Conservation (phyloP, 2,329 filamentous ascomycete species). For the Exophiala mesophila region DNA sequence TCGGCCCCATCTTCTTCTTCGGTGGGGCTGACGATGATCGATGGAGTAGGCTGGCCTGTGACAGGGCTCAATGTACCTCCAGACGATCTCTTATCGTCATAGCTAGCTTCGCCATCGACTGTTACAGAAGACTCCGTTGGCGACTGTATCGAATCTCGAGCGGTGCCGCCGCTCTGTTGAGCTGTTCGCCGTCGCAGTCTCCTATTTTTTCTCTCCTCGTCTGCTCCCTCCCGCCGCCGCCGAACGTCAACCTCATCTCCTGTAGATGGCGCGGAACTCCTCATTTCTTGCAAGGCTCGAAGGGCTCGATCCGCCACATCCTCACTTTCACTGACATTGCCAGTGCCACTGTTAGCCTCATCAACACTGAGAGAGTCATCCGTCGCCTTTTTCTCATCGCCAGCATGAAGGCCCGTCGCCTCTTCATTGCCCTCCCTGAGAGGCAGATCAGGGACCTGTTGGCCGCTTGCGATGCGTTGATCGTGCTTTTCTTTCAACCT, state of each 20-base stretch:
- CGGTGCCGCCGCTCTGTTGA: constrained; percentile 32
- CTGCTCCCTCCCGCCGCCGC: constrained; percentile 66
- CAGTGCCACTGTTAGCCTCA: constrained; percentile 27
- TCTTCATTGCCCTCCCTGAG: constrained; percentile 52
- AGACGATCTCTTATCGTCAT: constrained; percentile 18
- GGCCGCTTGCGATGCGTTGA: constrained; percentile 81
- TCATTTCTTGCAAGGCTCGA: constrained; percentile 75
- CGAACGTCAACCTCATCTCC: constrained; percentile 54
- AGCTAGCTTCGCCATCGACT: constrained; percentile 8
- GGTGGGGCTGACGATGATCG: constrained; percentile 27
- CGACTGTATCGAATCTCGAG: constrained; percentile 24
- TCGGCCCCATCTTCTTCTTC: constrained; percentile 20
- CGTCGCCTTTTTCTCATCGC: constrained; percentile 25
- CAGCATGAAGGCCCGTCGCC: constrained; percentile 38
- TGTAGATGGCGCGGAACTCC: constrained; percentile 48
- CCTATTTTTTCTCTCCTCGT: constrained; percentile 67
- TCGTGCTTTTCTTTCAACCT: constrained; percentile 87
- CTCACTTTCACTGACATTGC: constrained; percentile 50
- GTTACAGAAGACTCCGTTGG: constrained; percentile 11
- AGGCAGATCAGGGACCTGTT: constrained; percentile 69
- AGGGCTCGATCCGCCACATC: constrained; percentile 84
- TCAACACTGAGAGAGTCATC: constrained; percentile 20
- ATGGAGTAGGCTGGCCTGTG: constrained; percentile 18
- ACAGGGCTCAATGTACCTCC: constrained; percentile 18
- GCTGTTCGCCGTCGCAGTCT: constrained; percentile 63